Percentiles rank a stretch among this genome's conserved stretches.
Conservation (phyloP, 441 rosid species). For the Euphorbia corollata region DNA sequence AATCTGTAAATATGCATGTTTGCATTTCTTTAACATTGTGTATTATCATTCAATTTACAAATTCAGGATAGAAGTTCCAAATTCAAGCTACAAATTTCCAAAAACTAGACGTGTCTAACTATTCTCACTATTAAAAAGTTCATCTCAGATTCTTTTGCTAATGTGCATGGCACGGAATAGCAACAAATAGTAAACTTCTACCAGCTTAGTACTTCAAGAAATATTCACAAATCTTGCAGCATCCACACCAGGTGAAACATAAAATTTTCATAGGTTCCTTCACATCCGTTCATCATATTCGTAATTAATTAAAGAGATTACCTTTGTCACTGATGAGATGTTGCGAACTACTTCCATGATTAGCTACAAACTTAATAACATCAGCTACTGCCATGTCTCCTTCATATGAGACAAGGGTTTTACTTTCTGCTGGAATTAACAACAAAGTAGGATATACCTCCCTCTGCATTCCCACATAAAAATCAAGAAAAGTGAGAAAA, state of each 20-base stretch:
- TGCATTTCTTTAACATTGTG: not conserved
- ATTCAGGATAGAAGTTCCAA: too few species aligned
- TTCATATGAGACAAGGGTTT: conserved; percentile 45
- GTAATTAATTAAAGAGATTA: conserved; percentile 22
- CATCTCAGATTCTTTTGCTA: not conserved
- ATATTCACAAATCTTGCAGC: not conserved
- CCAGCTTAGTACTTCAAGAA: not conserved
- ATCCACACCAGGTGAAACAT: not conserved
- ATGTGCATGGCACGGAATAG: not conserved
- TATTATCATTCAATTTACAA: not conserved
- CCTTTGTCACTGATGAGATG: conserved; percentile 48
- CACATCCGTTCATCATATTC: not conserved
- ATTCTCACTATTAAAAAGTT: not conserved
- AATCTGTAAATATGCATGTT: too few species aligned
- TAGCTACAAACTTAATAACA: conserved; percentile 61
- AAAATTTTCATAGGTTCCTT: not conserved
- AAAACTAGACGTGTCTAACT: not conserved
- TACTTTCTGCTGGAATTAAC: conserved; percentile 76
- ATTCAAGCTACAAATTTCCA: not conserved
- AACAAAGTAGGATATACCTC: conserved; percentile 76
- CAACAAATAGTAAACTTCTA: not conserved
- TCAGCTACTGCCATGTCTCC: conserved; percentile 70
- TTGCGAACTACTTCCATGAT: conserved; percentile 51
- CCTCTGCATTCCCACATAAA: conserved; percentile 44
- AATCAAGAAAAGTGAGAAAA: conserved; percentile 9